Evolutionary conservation across 2,329 filamentous ascomycete species (phyloP).

Genomic region (Pleurostoma richardsiae): DNA sequence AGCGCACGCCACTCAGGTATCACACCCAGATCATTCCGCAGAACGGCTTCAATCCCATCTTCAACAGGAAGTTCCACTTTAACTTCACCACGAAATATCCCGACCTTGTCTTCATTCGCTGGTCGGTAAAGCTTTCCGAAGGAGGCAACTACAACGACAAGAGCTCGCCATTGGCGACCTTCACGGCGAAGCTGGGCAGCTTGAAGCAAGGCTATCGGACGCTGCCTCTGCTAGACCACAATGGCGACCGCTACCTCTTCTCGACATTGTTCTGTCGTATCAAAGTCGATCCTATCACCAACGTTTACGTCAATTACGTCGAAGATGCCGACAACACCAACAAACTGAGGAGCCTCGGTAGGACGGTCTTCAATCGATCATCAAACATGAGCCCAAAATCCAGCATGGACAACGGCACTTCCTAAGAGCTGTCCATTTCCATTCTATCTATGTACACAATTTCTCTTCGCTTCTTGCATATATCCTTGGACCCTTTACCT

Average conservation of each 20-base stretch:
- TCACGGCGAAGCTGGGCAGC: conserved; percentile 86
- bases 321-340: conserved; percentile 36
- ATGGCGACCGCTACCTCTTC: conserved; percentile 90
- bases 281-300: conserved; percentile 55
- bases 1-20: conserved; percentile 62
- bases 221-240: conserved; percentile 79
- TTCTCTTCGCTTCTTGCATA: not conserved
- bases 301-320: conserved; percentile 48
- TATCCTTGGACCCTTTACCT: not conserved
- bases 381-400: conserved; percentile 45
- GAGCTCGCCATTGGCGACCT: conserved; percentile 70
- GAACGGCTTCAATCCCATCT: conserved; percentile 92
- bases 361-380: conserved; percentile 52
- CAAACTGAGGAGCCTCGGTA: conserved; percentile 52
- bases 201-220: conserved; percentile 91
- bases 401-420: conserved; percentile 32
- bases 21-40: conserved; percentile 76
- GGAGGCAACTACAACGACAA: conserved; percentile 67
- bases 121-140: conserved; percentile 82
- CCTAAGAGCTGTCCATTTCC: conserved; percentile 3
- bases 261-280: conserved; percentile 92
- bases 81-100: conserved; percentile 90
- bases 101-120: conserved; percentile 87
- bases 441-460: not conserved
- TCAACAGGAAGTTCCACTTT: conserved; percentile 74